Percentiles rank a stretch among this genome's conserved stretches.
These are phyloP conservation scores for Pisolithus tinctorius DNA, from an alignment of 768 basidiomycete genomes.

Conservation along the genomic window DNA sequence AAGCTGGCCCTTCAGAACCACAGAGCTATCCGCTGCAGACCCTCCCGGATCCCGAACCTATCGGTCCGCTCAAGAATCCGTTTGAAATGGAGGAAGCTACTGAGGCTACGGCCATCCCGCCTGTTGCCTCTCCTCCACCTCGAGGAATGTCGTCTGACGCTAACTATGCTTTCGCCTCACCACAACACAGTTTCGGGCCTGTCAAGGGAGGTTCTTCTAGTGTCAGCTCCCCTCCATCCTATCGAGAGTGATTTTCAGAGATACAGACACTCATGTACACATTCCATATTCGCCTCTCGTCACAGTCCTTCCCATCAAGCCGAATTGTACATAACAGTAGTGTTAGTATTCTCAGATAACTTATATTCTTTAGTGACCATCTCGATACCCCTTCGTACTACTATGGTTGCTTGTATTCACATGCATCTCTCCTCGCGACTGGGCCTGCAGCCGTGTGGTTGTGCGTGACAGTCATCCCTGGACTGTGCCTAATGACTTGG, in stretches of 20 bases:
- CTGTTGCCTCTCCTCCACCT: constrained; percentile 6
- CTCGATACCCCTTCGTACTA: constrained; percentile 2
- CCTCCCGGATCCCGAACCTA: constrained; percentile 9
- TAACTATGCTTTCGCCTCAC: constrained; percentile 20
- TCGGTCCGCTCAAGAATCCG: constrained; percentile 17
- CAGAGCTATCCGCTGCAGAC: constrained; percentile 19
- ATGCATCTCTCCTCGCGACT: constrained; percentile 2
- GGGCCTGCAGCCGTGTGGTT: not conserved
- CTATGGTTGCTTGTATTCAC: constrained; percentile 12
- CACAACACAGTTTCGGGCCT: constrained; percentile 18
- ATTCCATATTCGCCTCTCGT: not conserved
- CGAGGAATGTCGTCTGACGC: constrained; percentile 6
- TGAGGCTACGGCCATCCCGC: constrained; percentile 12
- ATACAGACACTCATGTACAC: not conserved
- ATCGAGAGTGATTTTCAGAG: not conserved
- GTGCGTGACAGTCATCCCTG: no score
- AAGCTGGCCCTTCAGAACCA: constrained; percentile 19
- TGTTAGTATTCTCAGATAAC: constrained; percentile 9
- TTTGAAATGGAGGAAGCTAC: constrained; percentile 14
- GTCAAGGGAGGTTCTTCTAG: not conserved
- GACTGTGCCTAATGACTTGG: no score
- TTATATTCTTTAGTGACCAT: constrained; percentile 14
- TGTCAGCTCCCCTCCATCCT: constrained; percentile 13
- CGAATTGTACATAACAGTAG: constrained; percentile 3
- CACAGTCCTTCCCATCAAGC: not conserved